Evolutionary conservation across 805 yeast species (phyloP).

Genomic region (Hanseniaspora hatyaiensis): DNA sequence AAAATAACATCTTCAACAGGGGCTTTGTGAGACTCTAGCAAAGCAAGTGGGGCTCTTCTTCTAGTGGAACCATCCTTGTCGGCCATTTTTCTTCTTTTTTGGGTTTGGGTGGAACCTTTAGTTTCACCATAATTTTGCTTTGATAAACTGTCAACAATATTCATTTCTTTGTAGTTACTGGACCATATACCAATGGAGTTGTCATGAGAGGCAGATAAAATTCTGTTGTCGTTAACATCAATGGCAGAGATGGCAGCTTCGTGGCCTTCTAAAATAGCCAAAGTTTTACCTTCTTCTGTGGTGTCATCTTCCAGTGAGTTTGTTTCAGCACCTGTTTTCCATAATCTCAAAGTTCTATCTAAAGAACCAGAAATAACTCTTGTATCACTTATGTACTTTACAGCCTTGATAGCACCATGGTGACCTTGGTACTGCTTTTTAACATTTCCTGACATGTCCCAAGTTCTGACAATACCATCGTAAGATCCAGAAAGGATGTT

Average conservation of each 20-base stretch:
- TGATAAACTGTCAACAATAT: conserved; percentile 37
- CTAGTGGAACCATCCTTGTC: conserved; percentile 61
- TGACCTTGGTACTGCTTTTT: conserved; percentile 79
- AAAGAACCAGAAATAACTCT: conserved; percentile 76
- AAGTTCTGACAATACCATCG: conserved; percentile 87
- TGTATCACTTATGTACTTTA: conserved; percentile 63
- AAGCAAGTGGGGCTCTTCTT: conserved; percentile 69
- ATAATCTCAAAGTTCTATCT: conserved; percentile 77
- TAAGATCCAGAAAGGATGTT: conserved; percentile 78
- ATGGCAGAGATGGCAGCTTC: conserved; percentile 72
- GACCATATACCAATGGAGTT: conserved; percentile 79
- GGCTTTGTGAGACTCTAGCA: conserved; percentile 68
- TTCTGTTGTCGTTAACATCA: conserved; percentile 50
- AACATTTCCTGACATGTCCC: conserved; percentile 70
- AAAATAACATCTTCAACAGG: conserved; percentile 81
- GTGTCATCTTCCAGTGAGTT: conserved; percentile 35
- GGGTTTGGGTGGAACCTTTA: conserved; percentile 62
- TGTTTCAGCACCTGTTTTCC: conserved; percentile 53
- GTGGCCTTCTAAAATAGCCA: conserved; percentile 84
- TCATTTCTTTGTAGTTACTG: conserved; percentile 72
- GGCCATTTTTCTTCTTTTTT: conserved; percentile 76
- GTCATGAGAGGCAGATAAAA: conserved; percentile 79
- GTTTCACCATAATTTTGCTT: conserved; percentile 32
- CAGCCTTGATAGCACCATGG: conserved; percentile 73
- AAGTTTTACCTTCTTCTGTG: conserved; percentile 57